Conservation (phyloP, 1,284 basidiomycete species). For the Ceratobasidium sp. region DNA sequence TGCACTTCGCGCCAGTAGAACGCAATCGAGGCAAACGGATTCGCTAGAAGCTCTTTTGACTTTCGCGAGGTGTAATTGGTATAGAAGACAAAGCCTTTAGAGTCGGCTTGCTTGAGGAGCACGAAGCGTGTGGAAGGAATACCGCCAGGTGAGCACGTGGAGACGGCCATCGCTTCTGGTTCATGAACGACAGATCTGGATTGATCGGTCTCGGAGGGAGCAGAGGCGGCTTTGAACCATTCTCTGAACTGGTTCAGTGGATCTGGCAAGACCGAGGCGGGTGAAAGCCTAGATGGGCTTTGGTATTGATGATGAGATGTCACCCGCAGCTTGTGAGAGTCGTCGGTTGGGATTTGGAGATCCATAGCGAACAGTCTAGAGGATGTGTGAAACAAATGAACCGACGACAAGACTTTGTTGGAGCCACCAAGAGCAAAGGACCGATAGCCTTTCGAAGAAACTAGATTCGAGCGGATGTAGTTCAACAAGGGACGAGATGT, state of each 20-base stretch:
- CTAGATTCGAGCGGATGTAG: too few relatives aligned
- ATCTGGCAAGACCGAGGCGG: conserved; percentile 65
- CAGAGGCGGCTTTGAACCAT: conserved; percentile 79
- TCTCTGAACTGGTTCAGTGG: conserved; percentile 84
- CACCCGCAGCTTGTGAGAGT: conserved; percentile 56
- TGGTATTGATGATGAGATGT: conserved; percentile 81
- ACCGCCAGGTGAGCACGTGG: conserved; percentile 76
- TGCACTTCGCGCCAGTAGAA: conserved; percentile 94
- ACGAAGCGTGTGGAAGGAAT: conserved; percentile 91
- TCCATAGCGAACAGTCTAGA: conserved; percentile 13
- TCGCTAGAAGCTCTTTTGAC: conserved; percentile 78
- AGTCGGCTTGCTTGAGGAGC: conserved; percentile 89
- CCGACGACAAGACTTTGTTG: too few relatives aligned
- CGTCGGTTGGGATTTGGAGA: conserved; percentile 18
- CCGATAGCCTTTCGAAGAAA: background rate
- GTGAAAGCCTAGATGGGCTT: conserved; percentile 69
- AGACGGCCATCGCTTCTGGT: conserved; percentile 88
- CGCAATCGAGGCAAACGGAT: conserved; percentile 82
- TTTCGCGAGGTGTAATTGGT: conserved; percentile 97
- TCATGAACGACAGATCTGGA: conserved; percentile 66
- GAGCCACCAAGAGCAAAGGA: background rate
- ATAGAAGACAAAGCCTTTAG: conserved; percentile 91
- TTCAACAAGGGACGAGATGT: background rate
- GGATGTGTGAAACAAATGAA: background rate
- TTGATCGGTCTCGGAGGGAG: conserved; percentile 47